Percentiles rank a stretch among this genome's conserved stretches.
These are phyloP conservation scores for Physaria fendleri DNA, from an alignment of 345 rosid species.

Conservation along the genomic window DNA sequence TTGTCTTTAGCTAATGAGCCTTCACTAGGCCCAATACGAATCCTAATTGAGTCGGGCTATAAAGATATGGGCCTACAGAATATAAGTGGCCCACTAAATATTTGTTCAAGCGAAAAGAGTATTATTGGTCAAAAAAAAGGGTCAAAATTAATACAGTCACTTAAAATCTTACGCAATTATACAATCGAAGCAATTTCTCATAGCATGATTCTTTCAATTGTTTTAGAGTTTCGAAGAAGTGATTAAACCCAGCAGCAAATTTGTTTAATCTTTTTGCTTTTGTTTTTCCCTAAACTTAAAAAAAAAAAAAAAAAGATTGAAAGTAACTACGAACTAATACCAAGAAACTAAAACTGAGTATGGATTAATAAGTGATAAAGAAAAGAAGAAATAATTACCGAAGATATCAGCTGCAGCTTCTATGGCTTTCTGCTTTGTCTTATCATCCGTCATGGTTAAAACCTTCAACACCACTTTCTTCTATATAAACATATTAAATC, in stretches of 20 bases:
- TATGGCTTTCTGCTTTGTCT: constrained; percentile 83
- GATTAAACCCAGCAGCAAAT: background rate
- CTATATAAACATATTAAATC: constrained; percentile 4
- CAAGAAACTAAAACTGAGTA: background rate
- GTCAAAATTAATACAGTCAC: constrained; percentile 7
- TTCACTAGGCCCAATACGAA: background rate
- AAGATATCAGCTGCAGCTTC: constrained; percentile 85
- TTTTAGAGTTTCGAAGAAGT: too few species aligned
- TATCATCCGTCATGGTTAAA: constrained; percentile 87
- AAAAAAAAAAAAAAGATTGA: background rate
- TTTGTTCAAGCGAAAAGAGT: background rate
- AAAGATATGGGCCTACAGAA: background rate
- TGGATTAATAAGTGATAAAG: background rate
- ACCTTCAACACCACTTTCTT: constrained; percentile 84
- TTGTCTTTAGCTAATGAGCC: background rate
- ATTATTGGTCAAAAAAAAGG: background rate
- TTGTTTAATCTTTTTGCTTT: background rate
- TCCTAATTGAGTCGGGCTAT: background rate
- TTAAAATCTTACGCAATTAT: background rate
- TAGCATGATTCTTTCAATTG: background rate
- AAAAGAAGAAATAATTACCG: constrained; percentile 32
- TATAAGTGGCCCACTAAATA: background rate
- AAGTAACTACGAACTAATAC: background rate
- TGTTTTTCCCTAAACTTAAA: background rate
- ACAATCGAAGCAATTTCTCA: background rate